Percentiles rank a stretch among this genome's conserved stretches.
Evolutionary conservation across 441 rosid genomes (phyloP).

Genomic region (Capsella rubella): DNA sequence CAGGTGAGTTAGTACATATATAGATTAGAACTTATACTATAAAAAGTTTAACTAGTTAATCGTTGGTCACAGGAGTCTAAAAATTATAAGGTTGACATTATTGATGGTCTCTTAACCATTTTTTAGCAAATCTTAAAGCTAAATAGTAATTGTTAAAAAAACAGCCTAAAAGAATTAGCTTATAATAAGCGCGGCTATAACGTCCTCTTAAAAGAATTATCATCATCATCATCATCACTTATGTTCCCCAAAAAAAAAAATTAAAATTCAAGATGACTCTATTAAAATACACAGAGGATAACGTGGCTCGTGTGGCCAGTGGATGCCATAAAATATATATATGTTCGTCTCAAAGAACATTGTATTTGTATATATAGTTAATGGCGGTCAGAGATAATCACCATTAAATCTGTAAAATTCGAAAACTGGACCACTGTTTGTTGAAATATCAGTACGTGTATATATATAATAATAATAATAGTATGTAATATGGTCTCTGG

Average conservation of each 20-base stretch:
- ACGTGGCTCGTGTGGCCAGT: not conserved
- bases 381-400: slow-evolving; percentile 11
- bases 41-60: too few relatives aligned
- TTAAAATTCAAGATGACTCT: not conserved
- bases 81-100: too few relatives aligned
- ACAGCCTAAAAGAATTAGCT: too few relatives aligned
- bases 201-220: not conserved
- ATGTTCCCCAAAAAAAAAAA: not conserved
- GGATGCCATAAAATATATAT: slow-evolving; percentile 1
- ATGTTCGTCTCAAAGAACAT: slow-evolving; percentile 11
- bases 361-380: not conserved
- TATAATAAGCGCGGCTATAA: not conserved
- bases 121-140: too few relatives aligned
- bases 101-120: too few relatives aligned
- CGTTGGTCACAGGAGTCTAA: too few relatives aligned
- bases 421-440: slow-evolving; percentile 12
- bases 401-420: not conserved
- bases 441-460: too few relatives aligned
- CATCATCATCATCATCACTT: not conserved
- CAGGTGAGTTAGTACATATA: too few relatives aligned
- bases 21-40: too few relatives aligned
- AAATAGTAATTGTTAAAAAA: too few relatives aligned
- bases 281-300: not conserved
- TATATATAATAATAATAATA: too few relatives aligned
- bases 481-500: not conserved